Conservation (phyloP, 495 filamentous ascomycete species). For the Podospora comata region DNA sequence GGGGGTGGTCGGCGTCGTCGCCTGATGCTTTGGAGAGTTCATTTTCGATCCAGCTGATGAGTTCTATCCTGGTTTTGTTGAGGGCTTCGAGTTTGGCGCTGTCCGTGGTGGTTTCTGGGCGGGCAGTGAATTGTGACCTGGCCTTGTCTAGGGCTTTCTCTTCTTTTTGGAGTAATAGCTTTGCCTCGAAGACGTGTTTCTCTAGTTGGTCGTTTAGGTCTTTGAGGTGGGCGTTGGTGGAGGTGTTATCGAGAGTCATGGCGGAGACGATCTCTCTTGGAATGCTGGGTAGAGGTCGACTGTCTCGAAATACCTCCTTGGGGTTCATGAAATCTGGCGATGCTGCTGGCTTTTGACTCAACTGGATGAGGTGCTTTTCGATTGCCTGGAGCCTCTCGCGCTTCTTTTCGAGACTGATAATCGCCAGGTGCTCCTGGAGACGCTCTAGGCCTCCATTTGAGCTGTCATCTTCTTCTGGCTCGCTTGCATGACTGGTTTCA, state of each 20-base stretch:
- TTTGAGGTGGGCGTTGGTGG: slow-evolving; percentile 37
- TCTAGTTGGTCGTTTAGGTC: slow-evolving; percentile 60
- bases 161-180: slow-evolving; percentile 58
- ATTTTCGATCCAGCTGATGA: slow-evolving; percentile 70
- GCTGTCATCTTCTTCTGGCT: slow-evolving; percentile 13
- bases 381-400: slow-evolving; percentile 51
- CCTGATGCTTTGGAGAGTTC: slow-evolving; percentile 56
- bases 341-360: slow-evolving; percentile 56
- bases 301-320: slow-evolving; percentile 41
- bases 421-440: slow-evolving; percentile 50
- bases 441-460: slow-evolving; percentile 21
- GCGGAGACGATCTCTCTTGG: slow-evolving; percentile 47
- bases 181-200: slow-evolving; percentile 61
- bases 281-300: slow-evolving; percentile 45
- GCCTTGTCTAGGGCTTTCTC: slow-evolving; percentile 58
- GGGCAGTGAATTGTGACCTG: slow-evolving; percentile 40
- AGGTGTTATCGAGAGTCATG: slow-evolving; percentile 34
- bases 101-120: slow-evolving; percentile 31
- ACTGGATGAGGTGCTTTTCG: slow-evolving; percentile 41
- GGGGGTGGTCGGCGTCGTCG: slow-evolving; percentile 40
- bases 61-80: slow-evolving; percentile 55
- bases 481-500: slow-evolving; percentile 14
- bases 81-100: slow-evolving; percentile 48
- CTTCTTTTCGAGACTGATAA: slow-evolving; percentile 51
- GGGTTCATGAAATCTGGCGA: slow-evolving; percentile 47